Base-by-base conservation (phyloP, 2,329 filamentous ascomycete species). In the Mycosphaerella sp. region DNA sequence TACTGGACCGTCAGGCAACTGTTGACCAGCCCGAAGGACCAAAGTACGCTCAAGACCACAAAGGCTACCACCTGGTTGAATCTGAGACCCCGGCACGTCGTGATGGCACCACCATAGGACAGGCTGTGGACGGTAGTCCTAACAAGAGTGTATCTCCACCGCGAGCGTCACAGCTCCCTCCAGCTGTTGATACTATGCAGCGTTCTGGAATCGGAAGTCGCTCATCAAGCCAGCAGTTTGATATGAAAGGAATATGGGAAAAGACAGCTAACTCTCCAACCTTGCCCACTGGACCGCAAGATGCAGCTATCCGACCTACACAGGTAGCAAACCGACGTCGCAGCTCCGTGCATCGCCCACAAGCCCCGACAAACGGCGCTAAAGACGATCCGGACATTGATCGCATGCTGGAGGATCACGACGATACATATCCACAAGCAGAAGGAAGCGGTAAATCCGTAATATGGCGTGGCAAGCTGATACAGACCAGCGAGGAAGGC, bases 1-100 rank as follows among this genome's bases (percentile, higher is more conserved):
- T 83, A 57, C 83, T 84, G 0, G 88, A 93, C 66, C 88, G 90
- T 64, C 87, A 92, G 69, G 87, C 92, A 44, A 91, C 93, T 45
- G 80, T 95, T 34, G 84, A 92, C 56, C 81, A 89, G 38, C 72
- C 75, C 11, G 79, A 82, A 46, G 89, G 82, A 1, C 87, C 91
- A 3, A 83, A 90, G 2, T 85, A 96, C 53, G 82, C 90, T 64
- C 84, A 88, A 62, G 96, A 92, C 2, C 92, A 97, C 74, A 97
- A 97, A 71, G 93, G 93, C 10, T 91, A 96, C 55, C 93, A 97
- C 68, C 72, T 95, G 12, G 80, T 97, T 12, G 90, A 92, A 58
- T 83, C 86, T 44, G 89, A 95, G 32, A 36, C 43, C 8, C 26
- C 43, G 9, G 32, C 29, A 40, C 48, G 36, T 5, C 36, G 38